Base-by-base conservation (phyloP, 1,284 basidiomycete genomes). In the Chalciporus sp. region DNA sequence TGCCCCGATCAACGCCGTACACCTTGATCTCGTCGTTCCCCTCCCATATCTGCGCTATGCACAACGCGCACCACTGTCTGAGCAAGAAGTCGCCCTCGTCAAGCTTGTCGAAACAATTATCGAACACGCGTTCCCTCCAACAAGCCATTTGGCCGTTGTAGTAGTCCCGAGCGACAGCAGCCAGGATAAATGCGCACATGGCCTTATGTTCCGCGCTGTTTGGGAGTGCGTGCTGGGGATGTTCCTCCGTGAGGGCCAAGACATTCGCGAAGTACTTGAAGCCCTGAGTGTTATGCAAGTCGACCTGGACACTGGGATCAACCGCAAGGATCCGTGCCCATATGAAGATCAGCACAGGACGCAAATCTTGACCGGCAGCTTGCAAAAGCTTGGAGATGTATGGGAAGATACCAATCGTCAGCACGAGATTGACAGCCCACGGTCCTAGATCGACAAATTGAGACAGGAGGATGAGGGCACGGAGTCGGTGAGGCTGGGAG, bases 381-480 rank as follows among this genome's bases (percentile, higher is more conserved):
- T 97, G 95, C 3, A 99, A 81, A 6, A 99, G 83, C 67, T 97
- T 96, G 58, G 95, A 94, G 43, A 98, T 98, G 69, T 99, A 99
- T 2, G 97, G 97, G 76, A 98, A 99, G 66, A 99, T 98, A 19
- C 96, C 96, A 65, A 99, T 98, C n/a, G 93, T 93, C 35, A 99
- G 81, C 7, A 97, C 95, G 37, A 98, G 85, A 62, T 98, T 92
- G 52, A 99, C 97, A 0, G 97, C 96, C 95, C 96, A 99, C 7
- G 96, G 95, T 0, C 96, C 96, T 3, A 99, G 83, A 70, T 99
- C 97, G 62, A 99, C 92, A 64, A 99, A 99, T 72, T 96, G 93
- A 37, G 94, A 96, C 10, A 99, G 83, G n/a, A 98, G 82, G 63
- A 98, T 96, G 57, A 99, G 85, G 0, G 97, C 96, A 11, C 95